Base-by-base conservation (phyloP, 1,139 yeast genomes). In the Yamadazyma triangularis region DNA sequence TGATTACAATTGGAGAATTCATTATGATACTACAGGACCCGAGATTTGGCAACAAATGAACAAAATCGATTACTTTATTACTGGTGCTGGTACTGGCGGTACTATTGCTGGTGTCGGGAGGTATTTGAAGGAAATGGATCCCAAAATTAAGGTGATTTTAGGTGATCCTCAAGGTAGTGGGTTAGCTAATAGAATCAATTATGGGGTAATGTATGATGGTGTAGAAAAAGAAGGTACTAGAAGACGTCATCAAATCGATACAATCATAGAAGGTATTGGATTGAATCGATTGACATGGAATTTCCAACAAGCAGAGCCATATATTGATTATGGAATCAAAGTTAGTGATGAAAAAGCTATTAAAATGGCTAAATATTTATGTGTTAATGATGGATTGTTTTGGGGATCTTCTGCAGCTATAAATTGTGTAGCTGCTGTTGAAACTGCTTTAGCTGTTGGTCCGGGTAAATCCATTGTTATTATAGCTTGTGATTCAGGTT, bases 151-250 rank as follows among this genome's bases (percentile, higher is more conserved):
- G 27, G 70, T 78, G 1, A 66, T 85, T 1, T 62, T 91, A 23
- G 95, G 96, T 0, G 98, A 91, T 54, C 98, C 97, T 1, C 97
- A 87, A 49, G 98, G 98, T 0, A 79, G 93, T 9, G 98, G 98
- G 0, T 71, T 91, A 42, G 83, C 71, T 48, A 88, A 91, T 58
- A 65, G 95, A 39, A 75, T 91, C 34, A 86, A 86, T 47, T 79
- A 63, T 48, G 96, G 96, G 1, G 97, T 91, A 5, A 87, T 91
- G 96, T 91, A 86, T 53, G 95, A 89, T 46, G 43, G 67, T 2
- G 89, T 79, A 12, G 98, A 91, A 55, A 79, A 72, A 44, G 98
- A 91, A 58, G 98, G 98, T 1, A 86, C 93, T 0, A 69, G 97
- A 45, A 71, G 97, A 50, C 69, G 98, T 44, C 97, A 91, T 52